Percentiles rank a stretch among this genome's conserved stretches.
These are phyloP conservation scores for Pseudevernia furfuracea DNA, from an alignment of 495 filamentous ascomycete genomes.

Conservation along the genomic window DNA sequence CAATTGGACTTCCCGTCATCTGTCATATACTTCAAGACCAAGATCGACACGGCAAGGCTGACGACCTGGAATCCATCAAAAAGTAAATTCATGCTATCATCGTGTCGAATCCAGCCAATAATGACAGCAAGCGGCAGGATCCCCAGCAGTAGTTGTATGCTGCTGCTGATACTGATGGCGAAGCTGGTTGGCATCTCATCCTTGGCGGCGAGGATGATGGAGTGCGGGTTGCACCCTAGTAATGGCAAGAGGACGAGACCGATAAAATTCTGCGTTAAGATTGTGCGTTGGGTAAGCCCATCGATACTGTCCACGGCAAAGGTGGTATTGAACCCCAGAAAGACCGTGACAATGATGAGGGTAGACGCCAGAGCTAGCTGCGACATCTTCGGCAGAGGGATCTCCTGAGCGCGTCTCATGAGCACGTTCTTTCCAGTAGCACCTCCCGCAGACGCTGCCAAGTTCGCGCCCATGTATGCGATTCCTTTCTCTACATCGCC, in stretches of 20 bases:
- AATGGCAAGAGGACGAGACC: conserved; percentile 16
- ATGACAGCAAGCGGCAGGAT: conserved; percentile 17
- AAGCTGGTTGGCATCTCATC: conserved; percentile 11
- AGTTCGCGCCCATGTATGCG: neutral
- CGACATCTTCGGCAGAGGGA: conserved; percentile 2
- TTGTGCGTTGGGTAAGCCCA: conserved; percentile 7
- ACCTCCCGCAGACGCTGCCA: neutral
- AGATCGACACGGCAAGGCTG: neutral
- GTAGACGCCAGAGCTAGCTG: neutral
- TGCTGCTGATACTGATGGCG: conserved; percentile 11
- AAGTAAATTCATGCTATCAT: conserved; percentile 5
- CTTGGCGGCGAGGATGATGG: conserved; percentile 9
- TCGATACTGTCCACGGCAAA: conserved; percentile 18
- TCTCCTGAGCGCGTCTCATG: neutral
- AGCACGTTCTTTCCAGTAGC: neutral
- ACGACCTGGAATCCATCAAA: conserved; percentile 14
- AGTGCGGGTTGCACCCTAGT: conserved; percentile 9
- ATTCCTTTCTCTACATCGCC: neutral
- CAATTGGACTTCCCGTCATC: conserved; percentile 2
- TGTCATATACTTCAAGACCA: conserved; percentile 1
- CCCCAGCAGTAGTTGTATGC: conserved; percentile 12
- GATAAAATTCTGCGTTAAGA: conserved; percentile 8
- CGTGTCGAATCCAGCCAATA: conserved; percentile 10
- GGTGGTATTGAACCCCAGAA: conserved; percentile 8
- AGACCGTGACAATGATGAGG: conserved; percentile 2